These are phyloP conservation scores for Mitragyna speciosa DNA, from an alignment of 257 asterid genomes.

Conservation along the genomic window DNA sequence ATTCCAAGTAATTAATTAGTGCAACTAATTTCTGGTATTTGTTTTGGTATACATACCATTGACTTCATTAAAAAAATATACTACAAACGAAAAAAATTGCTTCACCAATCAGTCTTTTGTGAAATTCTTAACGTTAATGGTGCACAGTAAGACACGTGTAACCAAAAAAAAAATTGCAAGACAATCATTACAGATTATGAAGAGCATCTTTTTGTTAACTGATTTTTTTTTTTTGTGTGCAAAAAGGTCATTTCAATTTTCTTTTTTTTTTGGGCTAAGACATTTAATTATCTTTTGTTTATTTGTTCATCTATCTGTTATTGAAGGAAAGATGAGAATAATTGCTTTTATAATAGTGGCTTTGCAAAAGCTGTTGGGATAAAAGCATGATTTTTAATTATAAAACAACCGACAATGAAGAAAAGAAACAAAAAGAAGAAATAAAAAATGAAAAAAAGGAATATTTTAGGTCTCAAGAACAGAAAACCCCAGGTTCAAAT, in stretches of 20 bases:
- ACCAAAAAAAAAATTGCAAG: neutral
- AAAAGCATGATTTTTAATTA: too few relatives aligned
- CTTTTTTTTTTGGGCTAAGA: too few relatives aligned
- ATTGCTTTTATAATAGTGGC: neutral
- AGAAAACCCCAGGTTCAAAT: too few relatives aligned
- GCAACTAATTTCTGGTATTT: neutral
- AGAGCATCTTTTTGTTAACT: neutral
- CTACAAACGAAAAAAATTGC: neutral
- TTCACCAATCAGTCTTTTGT: neutral
- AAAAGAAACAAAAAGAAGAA: too few relatives aligned
- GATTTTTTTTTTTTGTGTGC: neutral
- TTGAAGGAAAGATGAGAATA: neutral
- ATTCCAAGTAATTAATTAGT: neutral
- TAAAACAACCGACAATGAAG: neutral
- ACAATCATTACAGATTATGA: neutral
- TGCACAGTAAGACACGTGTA: neutral
- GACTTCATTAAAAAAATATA: neutral
- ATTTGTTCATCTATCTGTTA: neutral
- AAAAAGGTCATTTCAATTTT: neutral
- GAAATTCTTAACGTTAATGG: neutral
- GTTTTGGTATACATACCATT: neutral
- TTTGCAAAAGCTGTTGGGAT: neutral
- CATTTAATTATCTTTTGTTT: too few relatives aligned
- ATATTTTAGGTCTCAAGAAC: too few relatives aligned
- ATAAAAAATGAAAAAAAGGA: too few relatives aligned